phyloP scores from a whole-genome alignment of 352 stramenopile genomes.

The Pythium utonaiense region DNA sequence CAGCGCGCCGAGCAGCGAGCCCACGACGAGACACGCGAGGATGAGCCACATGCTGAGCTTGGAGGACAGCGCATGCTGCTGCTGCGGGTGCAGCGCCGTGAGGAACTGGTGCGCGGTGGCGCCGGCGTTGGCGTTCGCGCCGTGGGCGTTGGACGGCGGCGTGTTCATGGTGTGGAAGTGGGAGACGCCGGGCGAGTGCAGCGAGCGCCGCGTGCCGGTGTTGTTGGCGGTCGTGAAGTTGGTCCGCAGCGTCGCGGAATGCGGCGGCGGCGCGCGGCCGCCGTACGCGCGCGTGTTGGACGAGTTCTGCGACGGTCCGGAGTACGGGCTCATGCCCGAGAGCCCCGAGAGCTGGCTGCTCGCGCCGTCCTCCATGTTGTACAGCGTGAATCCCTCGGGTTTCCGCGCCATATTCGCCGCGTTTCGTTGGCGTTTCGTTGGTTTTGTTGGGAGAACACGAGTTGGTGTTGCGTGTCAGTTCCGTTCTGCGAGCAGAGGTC shows the following conservation, averaged over 20 bases:
- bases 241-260: conserved; percentile 50
- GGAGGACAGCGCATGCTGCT: conserved; percentile 22
- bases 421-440: neutral
- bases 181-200: conserved; percentile 33
- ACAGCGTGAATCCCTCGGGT: conserved; percentile 26
- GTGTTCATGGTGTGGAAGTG: conserved; percentile 58
- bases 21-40: conserved; percentile 42
- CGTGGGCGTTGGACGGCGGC: conserved; percentile 21
- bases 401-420: conserved; percentile 17
- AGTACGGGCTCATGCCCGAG: conserved; percentile 22
- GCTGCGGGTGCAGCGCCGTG: conserved; percentile 32
- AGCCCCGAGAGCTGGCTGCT: conserved; percentile 28
- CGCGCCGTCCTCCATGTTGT: conserved; percentile 21
- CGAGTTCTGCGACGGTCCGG: conserved; percentile 19
- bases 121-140: conserved; percentile 15
- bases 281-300: conserved; percentile 18
- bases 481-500: neutral
- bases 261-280: conserved; percentile 36
- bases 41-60: conserved; percentile 52
- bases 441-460: neutral
- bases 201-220: conserved; percentile 12
- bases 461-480: too few species aligned
- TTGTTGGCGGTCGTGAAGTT: conserved; percentile 59
- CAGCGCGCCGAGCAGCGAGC: conserved; percentile 36
- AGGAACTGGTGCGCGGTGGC: conserved; percentile 26